Evolutionary conservation across 306 rosid genomes (phyloP), one percentile per base, ranked within the genome.

Genomic region (Bauhinia variegata): DNA sequence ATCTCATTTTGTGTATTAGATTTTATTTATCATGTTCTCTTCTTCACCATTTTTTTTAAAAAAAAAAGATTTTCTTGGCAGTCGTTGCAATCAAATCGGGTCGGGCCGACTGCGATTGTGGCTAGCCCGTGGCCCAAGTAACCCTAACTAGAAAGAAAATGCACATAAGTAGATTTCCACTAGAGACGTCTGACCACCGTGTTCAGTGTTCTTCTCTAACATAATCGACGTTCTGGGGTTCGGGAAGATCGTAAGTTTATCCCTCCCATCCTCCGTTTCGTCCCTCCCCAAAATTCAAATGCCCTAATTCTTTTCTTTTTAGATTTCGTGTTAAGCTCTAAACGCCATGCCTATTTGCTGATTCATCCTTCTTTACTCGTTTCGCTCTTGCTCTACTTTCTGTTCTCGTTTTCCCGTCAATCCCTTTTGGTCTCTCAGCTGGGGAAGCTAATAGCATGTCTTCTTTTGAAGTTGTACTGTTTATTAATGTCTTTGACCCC

Each of bases 91-190:
- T 16, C 23, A 54, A 32, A 2, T 7, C 58, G 77, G 81, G 73
- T 50, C 68, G 73, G 77, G 63, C 16, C 2, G 36, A 55, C 4
- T n/a, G n/a, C 4, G 15, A 0, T 2, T 10, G 1, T 28, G 57
- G 36, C 7, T 50, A 50, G 15, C 36, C 57, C 34, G 4, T 23
- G 32, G 11, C 47, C 13, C 65, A 68, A 12, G 37, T 37, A 63
- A 54, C 78, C 83, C 84, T 75, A 67, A 73, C 54, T 33, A 46
- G 62, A 58, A 63, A 46, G 62, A 58, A 63, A 70, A 54, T 54
- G 68, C 59, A 7, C 47, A 9, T 10, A 41, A 60, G 44, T 7
- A 60, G n/a, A 41, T 3, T 11, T 11, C 47, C 2, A 10, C 10
- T 34, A 12, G 8, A 8, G 4, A 17, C 8, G 28, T 5, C 50